These are phyloP conservation scores for Carpinus fangiana DNA, from an alignment of 306 rosid genomes.

Conservation along the genomic window DNA sequence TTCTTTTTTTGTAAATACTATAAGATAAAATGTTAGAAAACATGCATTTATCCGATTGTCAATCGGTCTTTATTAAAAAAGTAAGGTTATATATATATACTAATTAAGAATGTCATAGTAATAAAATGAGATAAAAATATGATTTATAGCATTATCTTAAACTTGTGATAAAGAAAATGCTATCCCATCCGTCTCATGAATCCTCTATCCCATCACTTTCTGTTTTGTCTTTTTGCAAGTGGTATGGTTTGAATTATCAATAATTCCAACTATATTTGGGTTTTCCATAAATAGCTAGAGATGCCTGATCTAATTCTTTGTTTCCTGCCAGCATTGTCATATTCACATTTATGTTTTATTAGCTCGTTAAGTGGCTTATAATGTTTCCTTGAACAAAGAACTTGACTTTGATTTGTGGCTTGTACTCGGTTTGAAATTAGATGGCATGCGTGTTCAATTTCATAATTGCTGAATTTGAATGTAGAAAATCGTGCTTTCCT, in stretches of 20 bases:
- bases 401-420: neutral
- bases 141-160: neutral
- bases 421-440: neutral
- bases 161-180: neutral
- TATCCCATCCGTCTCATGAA: neutral
- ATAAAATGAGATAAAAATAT: too few relatives aligned
- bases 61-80: too few relatives aligned
- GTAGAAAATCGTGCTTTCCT: neutral
- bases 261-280: neutral
- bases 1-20: neutral
- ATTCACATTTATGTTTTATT: neutral
- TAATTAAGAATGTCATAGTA: too few relatives aligned
- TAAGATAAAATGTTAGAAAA: neutral
- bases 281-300: neutral
- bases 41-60: too few relatives aligned
- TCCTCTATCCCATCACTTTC: neutral
- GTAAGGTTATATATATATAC: too few relatives aligned
- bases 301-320: neutral
- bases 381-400: neutral
- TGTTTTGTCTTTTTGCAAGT: neutral
- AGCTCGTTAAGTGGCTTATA: neutral
- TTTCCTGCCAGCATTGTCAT: neutral
- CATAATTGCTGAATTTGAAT: neutral
- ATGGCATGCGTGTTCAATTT: neutral
- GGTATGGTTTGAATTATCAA: conserved; percentile 2